A percentile compares a stretch with the other conserved stretches of the same genome.
Conservation (phyloP, 352 stramenopile genomes). For the Phytophthora boehmeriae region DNA sequence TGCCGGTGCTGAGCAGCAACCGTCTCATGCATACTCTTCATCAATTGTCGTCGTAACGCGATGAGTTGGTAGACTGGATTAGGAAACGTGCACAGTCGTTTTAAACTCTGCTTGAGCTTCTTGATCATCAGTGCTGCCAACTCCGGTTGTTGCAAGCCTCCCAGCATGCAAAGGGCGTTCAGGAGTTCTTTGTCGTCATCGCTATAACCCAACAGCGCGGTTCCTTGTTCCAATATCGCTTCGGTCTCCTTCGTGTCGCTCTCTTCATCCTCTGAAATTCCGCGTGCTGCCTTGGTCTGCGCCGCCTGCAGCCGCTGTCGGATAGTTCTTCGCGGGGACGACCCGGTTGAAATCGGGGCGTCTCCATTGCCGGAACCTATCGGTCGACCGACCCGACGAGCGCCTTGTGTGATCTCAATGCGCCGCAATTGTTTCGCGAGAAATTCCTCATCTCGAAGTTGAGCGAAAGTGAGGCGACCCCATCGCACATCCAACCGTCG, state of each 20-base stretch:
- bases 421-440: constrained; percentile 68
- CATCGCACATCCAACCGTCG: constrained; percentile 66
- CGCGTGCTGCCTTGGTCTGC: constrained; percentile 26
- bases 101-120: constrained; percentile 55
- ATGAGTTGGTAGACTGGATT: constrained; percentile 69
- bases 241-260: constrained; percentile 25
- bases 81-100: constrained; percentile 41
- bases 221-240: not conserved
- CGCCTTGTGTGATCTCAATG: constrained; percentile 51
- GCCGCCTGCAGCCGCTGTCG: constrained; percentile 24
- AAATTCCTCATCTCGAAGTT: constrained; percentile 73
- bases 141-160: constrained; percentile 47
- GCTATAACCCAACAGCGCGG: not conserved
- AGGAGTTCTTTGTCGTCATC: constrained; percentile 34
- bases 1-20: constrained; percentile 53
- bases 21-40: constrained; percentile 64
- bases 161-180: constrained; percentile 60
- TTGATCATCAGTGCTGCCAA: constrained; percentile 47
- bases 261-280: constrained; percentile 27
- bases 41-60: constrained; percentile 53
- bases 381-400: constrained; percentile 20
- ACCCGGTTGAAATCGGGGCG: not conserved
- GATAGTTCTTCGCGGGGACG: constrained; percentile 25
- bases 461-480: constrained; percentile 63
- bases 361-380: not conserved